Percentiles rank a stretch among this genome's conserved stretches.
These are phyloP conservation scores for Hymenoscyphus infarciens DNA, from an alignment of 2,329 filamentous ascomycete genomes.

Conservation along the genomic window DNA sequence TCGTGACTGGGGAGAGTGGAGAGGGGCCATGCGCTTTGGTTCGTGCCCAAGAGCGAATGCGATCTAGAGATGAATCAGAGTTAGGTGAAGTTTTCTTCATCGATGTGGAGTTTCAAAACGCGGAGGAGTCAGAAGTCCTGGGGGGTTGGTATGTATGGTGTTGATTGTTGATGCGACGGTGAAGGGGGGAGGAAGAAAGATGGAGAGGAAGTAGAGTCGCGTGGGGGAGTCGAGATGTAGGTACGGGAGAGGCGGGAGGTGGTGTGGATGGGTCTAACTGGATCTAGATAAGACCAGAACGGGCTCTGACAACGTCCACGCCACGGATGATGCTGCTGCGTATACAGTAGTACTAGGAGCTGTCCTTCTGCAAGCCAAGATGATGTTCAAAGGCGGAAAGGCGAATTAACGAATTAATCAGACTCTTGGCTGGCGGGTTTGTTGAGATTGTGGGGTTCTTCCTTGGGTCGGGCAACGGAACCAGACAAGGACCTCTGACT, in stretches of 20 bases:
- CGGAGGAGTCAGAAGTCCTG: constrained; percentile 2
- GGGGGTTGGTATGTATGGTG: neutral
- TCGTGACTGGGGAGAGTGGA: constrained; percentile 39
- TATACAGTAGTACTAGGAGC: too few species aligned
- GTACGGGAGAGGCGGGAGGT: neutral
- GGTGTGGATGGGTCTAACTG: neutral
- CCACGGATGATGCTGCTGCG: neutral
- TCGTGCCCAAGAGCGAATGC: constrained; percentile 53
- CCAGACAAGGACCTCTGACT: neutral
- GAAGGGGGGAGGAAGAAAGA: neutral
- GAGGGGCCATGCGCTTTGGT: constrained; percentile 52
- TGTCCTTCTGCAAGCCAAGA: neutral
- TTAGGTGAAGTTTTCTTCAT: constrained; percentile 60
- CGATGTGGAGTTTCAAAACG: constrained; percentile 39
- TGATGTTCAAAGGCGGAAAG: neutral
- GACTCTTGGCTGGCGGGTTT: neutral
- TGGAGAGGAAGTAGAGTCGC: neutral
- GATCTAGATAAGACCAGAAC: neutral
- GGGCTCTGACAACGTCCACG: neutral
- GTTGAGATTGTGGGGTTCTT: neutral
- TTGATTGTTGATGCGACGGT: neutral
- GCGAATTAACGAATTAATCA: neutral
- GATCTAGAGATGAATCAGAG: constrained; percentile 49
- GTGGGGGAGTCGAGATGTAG: neutral
- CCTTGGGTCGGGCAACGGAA: neutral